A percentile compares a stretch with the other conserved stretches of the same genome.
These are phyloP conservation scores for Actinomortierella wolfii DNA, from an alignment of 371 early-diverging fungal genomes.

Conservation along the genomic window DNA sequence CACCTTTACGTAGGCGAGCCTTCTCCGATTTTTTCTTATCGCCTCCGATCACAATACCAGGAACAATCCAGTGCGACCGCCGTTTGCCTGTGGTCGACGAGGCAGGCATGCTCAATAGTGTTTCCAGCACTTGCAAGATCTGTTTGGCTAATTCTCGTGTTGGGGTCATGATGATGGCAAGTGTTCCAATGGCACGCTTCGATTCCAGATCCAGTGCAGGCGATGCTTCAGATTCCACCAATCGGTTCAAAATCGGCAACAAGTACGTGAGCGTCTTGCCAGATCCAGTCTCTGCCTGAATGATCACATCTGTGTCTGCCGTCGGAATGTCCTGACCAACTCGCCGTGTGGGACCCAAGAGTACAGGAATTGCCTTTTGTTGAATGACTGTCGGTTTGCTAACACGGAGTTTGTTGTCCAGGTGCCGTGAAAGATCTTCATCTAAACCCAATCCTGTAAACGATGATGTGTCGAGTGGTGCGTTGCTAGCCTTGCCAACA, in stretches of 20 bases:
- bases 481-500: conserved; percentile 58
- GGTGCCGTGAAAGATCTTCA: conserved; percentile 63
- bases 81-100: conserved; percentile 56
- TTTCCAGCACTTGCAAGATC: conserved; percentile 77
- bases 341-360: conserved; percentile 55
- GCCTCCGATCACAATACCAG: conserved; percentile 92
- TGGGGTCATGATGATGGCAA: conserved; percentile 90
- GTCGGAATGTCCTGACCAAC: conserved; percentile 42
- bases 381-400: conserved; percentile 75
- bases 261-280: conserved; percentile 98
- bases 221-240: conserved; percentile 45
- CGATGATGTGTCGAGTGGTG: conserved; percentile 56
- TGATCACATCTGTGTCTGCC: conserved; percentile 78
- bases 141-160: conserved; percentile 99
- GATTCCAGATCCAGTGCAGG: conserved; percentile 43
- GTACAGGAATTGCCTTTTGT: conserved; percentile 66
- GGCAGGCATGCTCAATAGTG: conserved; percentile 66
- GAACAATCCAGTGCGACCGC: conserved; percentile 91
- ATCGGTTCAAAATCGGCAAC: conserved; percentile 77
- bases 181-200: conserved; percentile 66
- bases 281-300: conserved; percentile 97
- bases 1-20: conserved; percentile 90
- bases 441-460: conserved; percentile 81
- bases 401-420: conserved; percentile 69
- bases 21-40: conserved; percentile 93